Percentiles rank a stretch among this genome's conserved stretches.
phyloP scores from a whole-genome alignment of 805 yeast species.

The Cyberlindnera suaveolens region DNA sequence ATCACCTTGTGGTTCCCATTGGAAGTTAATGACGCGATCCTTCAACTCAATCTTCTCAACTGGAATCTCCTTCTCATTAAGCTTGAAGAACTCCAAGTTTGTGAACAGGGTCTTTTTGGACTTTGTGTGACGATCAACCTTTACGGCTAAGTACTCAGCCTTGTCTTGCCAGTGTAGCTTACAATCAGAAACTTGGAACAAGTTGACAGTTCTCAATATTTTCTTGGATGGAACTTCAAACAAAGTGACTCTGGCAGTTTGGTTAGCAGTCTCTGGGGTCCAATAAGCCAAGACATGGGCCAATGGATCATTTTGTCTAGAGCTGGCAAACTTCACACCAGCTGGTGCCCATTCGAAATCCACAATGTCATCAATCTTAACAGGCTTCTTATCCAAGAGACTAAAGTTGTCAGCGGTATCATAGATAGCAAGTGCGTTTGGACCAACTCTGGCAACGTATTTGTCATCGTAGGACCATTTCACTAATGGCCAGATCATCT shows the following conservation, averaged over 20 bases:
- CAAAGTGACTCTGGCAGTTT: constrained; percentile 89
- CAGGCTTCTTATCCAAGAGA: constrained; percentile 77
- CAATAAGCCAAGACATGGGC: constrained; percentile 81
- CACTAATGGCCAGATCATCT: constrained; percentile 90
- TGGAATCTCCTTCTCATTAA: constrained; percentile 85
- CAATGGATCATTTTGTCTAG: constrained; percentile 44
- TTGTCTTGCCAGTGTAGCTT: constrained; percentile 91
- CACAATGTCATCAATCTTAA: constrained; percentile 76
- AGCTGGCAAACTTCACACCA: constrained; percentile 59
- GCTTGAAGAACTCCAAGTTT: constrained; percentile 84
- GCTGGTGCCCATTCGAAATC: constrained; percentile 97
- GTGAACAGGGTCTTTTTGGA: constrained; percentile 89
- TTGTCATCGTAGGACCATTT: constrained; percentile 93
- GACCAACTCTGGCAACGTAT: constrained; percentile 92
- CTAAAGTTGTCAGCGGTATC: constrained; percentile 70
- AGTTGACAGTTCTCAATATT: constrained; percentile 82
- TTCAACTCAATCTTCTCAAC: constrained; percentile 91
- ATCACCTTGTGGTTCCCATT: constrained; percentile 94
- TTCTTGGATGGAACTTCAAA: constrained; percentile 82
- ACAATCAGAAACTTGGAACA: constrained; percentile 91
- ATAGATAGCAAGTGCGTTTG: constrained; percentile 86
- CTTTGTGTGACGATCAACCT: constrained; percentile 95
- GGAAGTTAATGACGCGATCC: constrained; percentile 80
- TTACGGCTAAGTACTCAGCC: constrained; percentile 79
- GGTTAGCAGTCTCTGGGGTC: constrained; percentile 93